Percentiles rank a stretch among this genome's conserved stretches.
phyloP scores from a whole-genome alignment of 352 stramenopile species.

The Pythium brachiatum region DNA sequence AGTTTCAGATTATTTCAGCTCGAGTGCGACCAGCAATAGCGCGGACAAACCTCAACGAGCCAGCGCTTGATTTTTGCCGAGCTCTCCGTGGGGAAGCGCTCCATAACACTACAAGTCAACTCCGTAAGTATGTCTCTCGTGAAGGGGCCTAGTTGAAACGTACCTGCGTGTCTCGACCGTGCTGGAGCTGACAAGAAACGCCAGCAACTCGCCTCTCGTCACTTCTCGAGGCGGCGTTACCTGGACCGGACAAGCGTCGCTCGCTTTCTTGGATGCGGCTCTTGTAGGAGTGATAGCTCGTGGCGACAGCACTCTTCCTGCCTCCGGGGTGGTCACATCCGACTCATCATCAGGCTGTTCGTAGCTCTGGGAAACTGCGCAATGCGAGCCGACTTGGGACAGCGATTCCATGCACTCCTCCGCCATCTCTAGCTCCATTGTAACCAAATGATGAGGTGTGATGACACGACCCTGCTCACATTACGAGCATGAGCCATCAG shows the following conservation, averaged over 20 bases:
- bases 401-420: slow-evolving; percentile 26
- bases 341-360: slow-evolving; percentile 12
- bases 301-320: neutral
- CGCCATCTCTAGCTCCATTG: slow-evolving; percentile 32
- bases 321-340: neutral
- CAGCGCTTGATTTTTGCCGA: neutral
- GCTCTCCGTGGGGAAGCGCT: neutral
- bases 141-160: too few species aligned
- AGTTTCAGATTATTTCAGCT: neutral
- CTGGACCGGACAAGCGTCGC: neutral
- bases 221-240: neutral
- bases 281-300: too few species aligned
- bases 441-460: slow-evolving; percentile 34
- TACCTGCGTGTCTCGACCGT: slow-evolving; percentile 16
- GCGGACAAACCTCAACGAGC: slow-evolving; percentile 10
- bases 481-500: neutral
- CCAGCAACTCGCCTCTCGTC: neutral
- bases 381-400: slow-evolving; percentile 9
- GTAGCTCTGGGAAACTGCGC: neutral
- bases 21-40: neutral
- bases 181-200: slow-evolving; percentile 6
- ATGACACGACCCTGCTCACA: slow-evolving; percentile 28
- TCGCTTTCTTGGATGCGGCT: neutral
- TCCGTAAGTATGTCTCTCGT: too few species aligned
- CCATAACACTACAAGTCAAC: slow-evolving; percentile 5